Base-by-base conservation (phyloP, 2,329 filamentous ascomycete genomes). In the Chaetomiaceae sp. region DNA sequence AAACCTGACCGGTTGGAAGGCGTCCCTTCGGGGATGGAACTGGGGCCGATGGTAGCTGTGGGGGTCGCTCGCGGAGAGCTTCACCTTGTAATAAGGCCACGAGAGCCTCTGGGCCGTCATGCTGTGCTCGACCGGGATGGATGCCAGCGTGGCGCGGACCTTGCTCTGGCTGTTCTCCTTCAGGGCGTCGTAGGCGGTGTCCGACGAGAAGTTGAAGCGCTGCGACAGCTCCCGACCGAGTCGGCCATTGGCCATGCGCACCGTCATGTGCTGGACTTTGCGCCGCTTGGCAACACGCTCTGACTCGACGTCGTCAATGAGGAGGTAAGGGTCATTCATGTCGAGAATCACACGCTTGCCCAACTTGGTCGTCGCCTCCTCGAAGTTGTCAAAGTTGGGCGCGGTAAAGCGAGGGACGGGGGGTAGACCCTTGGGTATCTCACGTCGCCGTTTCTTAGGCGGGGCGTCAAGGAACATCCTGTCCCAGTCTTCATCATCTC, bases 111-210 rank as follows among this genome's bases (percentile, higher is more conserved):
- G 77, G 11, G 94, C 94, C 15, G 94, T 92, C 76, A 96, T 78
- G 69, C 89, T 91, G 72, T 99, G 94, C 68, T 99, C 94, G 38
- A 99, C 85, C n/a, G 88, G 85, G 58, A 96, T 83, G 65, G 91
- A 92, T 42, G 91, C 90, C 56, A 99, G 82, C 1, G 90, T 95
- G 48, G 91, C 94, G 61, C 94, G 85, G 57, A 99, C 89, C 71
- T 96, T 97, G 77, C 89, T 91, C 72, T 95, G 90, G 66, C 95
- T 91, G 66, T 96, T 97, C 70, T 96, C 91, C 71, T 97, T 97
- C 40, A 99, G 81, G 56, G 91, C 83, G 66, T 97, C 91, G 68
- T 99, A 99, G 1, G 91, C 91, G 55, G 94, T 88, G 65, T 99
- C 94, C 59, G 97, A 97, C 27, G 91, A 96, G 54, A 95, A 88